A percentile compares a stretch with the other conserved stretches of the same genome.
Evolutionary conservation across 1,284 basidiomycete species (phyloP).

Genomic region (Rhodotorula sp.): DNA sequence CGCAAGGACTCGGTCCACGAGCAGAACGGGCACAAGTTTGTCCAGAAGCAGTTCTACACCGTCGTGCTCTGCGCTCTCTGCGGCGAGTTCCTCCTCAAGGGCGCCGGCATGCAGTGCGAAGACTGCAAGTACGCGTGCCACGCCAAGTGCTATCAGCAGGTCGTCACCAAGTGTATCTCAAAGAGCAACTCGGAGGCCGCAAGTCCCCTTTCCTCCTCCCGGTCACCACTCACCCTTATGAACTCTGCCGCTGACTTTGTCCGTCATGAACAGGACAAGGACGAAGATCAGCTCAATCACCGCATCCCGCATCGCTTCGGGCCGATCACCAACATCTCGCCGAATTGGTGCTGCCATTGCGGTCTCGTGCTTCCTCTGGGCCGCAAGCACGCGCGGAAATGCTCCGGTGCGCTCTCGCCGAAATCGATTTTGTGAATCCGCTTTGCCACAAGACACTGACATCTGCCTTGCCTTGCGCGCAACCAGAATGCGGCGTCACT

Average conservation of each 20-base stretch:
- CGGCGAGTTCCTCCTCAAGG: slow-evolving; percentile 95
- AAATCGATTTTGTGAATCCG: no score
- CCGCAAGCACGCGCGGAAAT: slow-evolving; percentile 92
- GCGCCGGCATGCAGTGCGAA: slow-evolving; percentile 96
- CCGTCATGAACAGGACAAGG: slow-evolving; percentile 66
- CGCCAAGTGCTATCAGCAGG: slow-evolving; percentile 98
- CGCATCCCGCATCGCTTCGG: slow-evolving; percentile 99
- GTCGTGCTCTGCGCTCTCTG: slow-evolving; percentile 98
- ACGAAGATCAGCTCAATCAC: slow-evolving; percentile 99
- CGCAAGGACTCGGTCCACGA: slow-evolving; percentile 98
- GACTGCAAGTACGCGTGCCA: slow-evolving; percentile 99
- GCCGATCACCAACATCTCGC: slow-evolving; percentile 92
- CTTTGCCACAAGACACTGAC: not conserved
- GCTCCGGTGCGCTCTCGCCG: slow-evolving; percentile 55
- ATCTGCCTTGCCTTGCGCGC: no score
- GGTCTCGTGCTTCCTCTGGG: slow-evolving; percentile 97
- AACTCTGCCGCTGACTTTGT: not conserved
- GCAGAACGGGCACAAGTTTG: slow-evolving; percentile 99
- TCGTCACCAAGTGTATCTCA: slow-evolving; percentile 98
- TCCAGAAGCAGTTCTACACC: slow-evolving; percentile 91
- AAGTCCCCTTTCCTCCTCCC: slow-evolving; percentile 49
- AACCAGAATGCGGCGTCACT: slow-evolving; percentile 82
- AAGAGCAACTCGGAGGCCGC: slow-evolving; percentile 87
- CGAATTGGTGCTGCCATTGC: slow-evolving; percentile 99
- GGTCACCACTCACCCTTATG: not conserved